Conservation (phyloP, 208 protist species). For the Trypanosoma brucei region DNA sequence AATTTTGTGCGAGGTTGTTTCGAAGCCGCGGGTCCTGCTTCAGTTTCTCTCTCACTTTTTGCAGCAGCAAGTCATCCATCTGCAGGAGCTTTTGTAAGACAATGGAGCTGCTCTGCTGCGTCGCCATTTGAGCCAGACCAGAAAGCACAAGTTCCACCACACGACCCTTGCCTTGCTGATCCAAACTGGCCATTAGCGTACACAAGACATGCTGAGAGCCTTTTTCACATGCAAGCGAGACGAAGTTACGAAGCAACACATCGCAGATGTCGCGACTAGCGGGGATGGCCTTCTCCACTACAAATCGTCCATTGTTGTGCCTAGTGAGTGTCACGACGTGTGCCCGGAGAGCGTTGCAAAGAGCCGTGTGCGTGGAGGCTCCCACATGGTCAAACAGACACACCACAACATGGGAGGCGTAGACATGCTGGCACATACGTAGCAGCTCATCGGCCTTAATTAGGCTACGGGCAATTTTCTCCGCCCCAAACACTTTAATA, state of each 20-base stretch:
- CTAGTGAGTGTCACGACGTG: constrained; percentile 52
- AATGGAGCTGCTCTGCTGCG: constrained; percentile 64
- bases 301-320: constrained; percentile 85
- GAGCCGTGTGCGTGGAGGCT: constrained; percentile 49
- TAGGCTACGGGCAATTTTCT: constrained; percentile 52
- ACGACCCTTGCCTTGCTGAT: constrained; percentile 53
- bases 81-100: constrained; percentile 83
- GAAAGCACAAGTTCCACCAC: constrained; percentile 51
- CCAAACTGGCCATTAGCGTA: constrained; percentile 56
- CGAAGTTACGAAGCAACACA: constrained; percentile 66
- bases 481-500: constrained; percentile 50
- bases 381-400: constrained; percentile 69
- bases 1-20: constrained; percentile 72
- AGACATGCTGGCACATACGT: constrained; percentile 53
- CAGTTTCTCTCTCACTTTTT: constrained; percentile 44
- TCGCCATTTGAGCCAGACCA: constrained; percentile 48
- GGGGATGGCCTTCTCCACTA: constrained; percentile 72
- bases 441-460: constrained; percentile 56
- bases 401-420: constrained; percentile 77
- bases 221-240: constrained; percentile 47
- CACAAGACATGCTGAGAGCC: constrained; percentile 84
- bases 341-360: constrained; percentile 64
- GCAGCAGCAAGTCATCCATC: constrained; percentile 34
- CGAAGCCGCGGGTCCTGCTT: constrained; percentile 33
- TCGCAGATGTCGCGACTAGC: constrained; percentile 80